Percentiles rank a stretch among this genome's conserved stretches.
These are phyloP conservation scores for Neurospora discreta DNA, from an alignment of 495 filamentous ascomycete species.

Conservation along the genomic window DNA sequence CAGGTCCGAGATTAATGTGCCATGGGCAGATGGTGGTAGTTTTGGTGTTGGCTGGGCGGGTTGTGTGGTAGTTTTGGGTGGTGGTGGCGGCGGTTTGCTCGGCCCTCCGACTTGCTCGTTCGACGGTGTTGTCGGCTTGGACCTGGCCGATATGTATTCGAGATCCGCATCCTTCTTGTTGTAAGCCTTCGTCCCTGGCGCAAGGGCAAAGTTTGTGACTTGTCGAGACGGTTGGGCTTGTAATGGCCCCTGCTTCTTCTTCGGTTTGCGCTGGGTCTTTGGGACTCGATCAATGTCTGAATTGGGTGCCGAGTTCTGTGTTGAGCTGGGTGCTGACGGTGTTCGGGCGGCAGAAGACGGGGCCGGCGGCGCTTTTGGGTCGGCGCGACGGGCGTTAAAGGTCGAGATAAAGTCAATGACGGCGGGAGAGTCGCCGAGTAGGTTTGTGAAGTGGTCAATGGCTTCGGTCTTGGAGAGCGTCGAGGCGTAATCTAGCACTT, in stretches of 20 bases:
- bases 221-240: slow-evolving; percentile 55
- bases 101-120: slow-evolving; percentile 18
- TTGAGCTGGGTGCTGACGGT: slow-evolving; percentile 11
- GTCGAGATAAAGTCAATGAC: slow-evolving; percentile 84
- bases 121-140: slow-evolving; percentile 8
- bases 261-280: slow-evolving; percentile 13
- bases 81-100: slow-evolving; percentile 25
- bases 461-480: slow-evolving; percentile 59
- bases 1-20: slow-evolving; percentile 68
- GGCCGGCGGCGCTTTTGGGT: slow-evolving; percentile 18
- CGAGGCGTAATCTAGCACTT: slow-evolving; percentile 70
- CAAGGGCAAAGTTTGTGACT: slow-evolving; percentile 40
- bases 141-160: background rate
- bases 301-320: slow-evolving; percentile 4
- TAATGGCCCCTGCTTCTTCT: slow-evolving; percentile 50
- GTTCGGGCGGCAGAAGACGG: background rate
- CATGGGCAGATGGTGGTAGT: slow-evolving; percentile 56
- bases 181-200: slow-evolving; percentile 24
- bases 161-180: background rate
- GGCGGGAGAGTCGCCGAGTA: slow-evolving; percentile 77
- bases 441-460: slow-evolving; percentile 72
- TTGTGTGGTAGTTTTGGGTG: slow-evolving; percentile 8
- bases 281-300: slow-evolving; percentile 21
- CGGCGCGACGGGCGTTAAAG: slow-evolving; percentile 66
- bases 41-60: slow-evolving; percentile 32